phyloP scores from a whole-genome alignment of 2,329 filamentous ascomycete genomes.

The Fonsecaea monophora region DNA sequence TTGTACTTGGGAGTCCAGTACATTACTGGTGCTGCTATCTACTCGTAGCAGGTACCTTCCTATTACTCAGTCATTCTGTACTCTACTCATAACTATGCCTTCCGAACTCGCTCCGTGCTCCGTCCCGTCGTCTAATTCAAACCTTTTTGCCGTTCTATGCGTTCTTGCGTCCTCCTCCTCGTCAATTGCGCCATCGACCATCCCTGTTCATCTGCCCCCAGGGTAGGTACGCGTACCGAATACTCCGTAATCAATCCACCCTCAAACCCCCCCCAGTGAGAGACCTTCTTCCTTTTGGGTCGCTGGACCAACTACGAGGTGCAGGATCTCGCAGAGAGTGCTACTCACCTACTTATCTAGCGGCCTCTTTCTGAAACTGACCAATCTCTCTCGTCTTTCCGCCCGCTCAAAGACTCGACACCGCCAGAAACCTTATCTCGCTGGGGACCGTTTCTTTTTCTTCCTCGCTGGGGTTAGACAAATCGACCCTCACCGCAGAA shows the following conservation, averaged over 20 bases:
- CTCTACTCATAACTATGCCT: neutral
- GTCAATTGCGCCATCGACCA: conserved; percentile 20
- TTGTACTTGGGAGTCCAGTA: neutral
- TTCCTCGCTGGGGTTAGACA: conserved; percentile 16
- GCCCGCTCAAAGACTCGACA: neutral
- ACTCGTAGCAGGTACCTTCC: no score
- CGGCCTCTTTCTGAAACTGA: conserved; percentile 5
- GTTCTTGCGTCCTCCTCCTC: conserved; percentile 3
- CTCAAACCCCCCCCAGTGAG: neutral
- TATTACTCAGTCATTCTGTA: neutral
- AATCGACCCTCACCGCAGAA: conserved; percentile 11
- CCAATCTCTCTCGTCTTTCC: conserved; percentile 7
- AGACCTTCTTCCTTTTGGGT: neutral
- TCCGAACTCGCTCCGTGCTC: neutral
- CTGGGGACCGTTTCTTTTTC: conserved; percentile 18
- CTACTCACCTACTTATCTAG: conserved; percentile 9
- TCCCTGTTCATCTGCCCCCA: neutral
- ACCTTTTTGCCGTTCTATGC: neutral
- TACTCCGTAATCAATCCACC: neutral
- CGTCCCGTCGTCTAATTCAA: neutral
- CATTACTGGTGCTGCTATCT: neutral
- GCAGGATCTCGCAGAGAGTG: neutral
- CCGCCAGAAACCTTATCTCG: conserved; percentile 30
- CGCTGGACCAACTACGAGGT: neutral
- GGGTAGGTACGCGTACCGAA: neutral